Percentiles rank a stretch among this genome's conserved stretches.
Conservation (phyloP, 2,329 filamentous ascomycete genomes). For the Alternaria metachromatica region DNA sequence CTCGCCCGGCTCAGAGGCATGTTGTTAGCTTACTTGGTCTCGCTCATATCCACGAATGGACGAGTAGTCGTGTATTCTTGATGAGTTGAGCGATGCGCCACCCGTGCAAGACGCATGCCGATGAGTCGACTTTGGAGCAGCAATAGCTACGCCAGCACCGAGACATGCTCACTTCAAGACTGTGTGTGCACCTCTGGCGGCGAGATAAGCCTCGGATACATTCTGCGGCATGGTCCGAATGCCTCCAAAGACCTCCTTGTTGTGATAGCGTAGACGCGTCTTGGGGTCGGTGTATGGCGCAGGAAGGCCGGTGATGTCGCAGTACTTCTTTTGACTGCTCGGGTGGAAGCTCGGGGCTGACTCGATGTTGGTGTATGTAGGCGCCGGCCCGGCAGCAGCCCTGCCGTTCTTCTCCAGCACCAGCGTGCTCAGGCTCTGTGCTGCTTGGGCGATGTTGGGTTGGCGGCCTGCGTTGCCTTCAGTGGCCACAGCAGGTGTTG, state of each 20-base stretch:
- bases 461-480: constrained; percentile 65
- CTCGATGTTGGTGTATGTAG: constrained; percentile 96
- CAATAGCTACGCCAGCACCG: neutral
- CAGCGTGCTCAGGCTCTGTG: constrained; percentile 82
- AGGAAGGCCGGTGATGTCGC: constrained; percentile 92
- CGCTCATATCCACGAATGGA: neutral
- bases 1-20: neutral
- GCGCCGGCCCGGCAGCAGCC: constrained; percentile 62
- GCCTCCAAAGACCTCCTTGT: constrained; percentile 87
- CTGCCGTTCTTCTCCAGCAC: constrained; percentile 80
- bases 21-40: neutral
- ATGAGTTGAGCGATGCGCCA: neutral
- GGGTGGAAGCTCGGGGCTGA: constrained; percentile 83
- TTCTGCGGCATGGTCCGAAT: constrained; percentile 82
- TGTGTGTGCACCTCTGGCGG: constrained; percentile 89
- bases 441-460: constrained; percentile 83
- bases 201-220: constrained; percentile 85
- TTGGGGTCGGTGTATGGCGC: constrained; percentile 94
- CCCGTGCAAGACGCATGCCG: neutral
- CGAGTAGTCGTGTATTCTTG: neutral
- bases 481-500: constrained; percentile 62
- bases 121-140: neutral
- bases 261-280: constrained; percentile 88
- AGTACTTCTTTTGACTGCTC: constrained; percentile 85
- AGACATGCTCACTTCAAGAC: constrained; percentile 74